Evolutionary conservation across 106 monocot species (phyloP), one percentile per base, ranked within the genome.

Genomic region (Dendrobium chrysotoxum): DNA sequence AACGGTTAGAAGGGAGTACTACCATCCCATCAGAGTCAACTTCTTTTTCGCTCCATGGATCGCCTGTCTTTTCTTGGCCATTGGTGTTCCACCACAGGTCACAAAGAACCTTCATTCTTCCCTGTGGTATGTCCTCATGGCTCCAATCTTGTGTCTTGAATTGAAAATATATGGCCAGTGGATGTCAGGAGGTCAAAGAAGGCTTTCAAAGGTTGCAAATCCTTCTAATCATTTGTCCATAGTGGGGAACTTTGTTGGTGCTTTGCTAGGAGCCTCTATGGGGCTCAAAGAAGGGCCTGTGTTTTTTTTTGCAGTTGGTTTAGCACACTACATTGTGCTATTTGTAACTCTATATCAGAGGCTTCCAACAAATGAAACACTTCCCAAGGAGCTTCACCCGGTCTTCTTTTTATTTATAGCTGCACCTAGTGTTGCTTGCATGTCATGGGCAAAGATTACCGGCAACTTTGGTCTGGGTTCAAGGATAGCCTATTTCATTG

Each of bases 41-140:
- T 95, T 95, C 91, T 95, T 95, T 83, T 95, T 95, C 73, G 90
- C 92, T 20, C 95, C 95, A 21, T 95, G 92, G 92, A 87, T 95
- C 23, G 82, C 93, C 28, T 93, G 88, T 80, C 91, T 95, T 21
- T 95, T 93, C 81, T 53, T 91, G 12, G 82, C 79, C 17, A 81
- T 93, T n/a, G 91, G 95, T 4, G 17, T 91, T 41, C 95, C 95
- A 1, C 87, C 86, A 0, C 28, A 23, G 0, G 79, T 93, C 2
- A 78, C 86, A 15, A 26, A 21, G 2, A 79, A 55, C 16, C 55
- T 91, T 3, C 89, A 80, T 58, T 20, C 38, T 0, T 38, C 77
- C 35, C n/a, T 89, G 1, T 95, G 95, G 95, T 93, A 91, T 44
- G 77, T 84, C 1, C 86, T 93, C 4, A 95, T 95, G 95, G 55